Base-by-base conservation (phyloP, 768 basidiomycete species). In the Leucosporidium creatinivorum region DNA sequence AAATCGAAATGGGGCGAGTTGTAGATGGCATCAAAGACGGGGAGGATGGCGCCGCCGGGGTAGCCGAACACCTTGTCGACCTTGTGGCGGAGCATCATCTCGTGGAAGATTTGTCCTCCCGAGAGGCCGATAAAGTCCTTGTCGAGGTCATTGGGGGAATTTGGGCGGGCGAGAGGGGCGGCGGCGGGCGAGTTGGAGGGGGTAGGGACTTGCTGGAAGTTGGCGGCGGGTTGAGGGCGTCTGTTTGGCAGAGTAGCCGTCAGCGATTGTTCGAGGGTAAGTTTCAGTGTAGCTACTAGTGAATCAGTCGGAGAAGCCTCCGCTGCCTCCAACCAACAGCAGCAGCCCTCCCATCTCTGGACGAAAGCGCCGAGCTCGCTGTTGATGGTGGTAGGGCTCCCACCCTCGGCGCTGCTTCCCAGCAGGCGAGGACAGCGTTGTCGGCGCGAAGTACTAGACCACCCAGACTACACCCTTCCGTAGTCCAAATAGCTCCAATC, bases 11-110 rank as follows among this genome's bases (percentile, higher is more conserved):
- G 87, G 4, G 86, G 84, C 10, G 92, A 94, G 78, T 94, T 88
- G 83, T 97, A 89, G 79, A 98, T 99, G 77, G 96, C 96, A 78
- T 99, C 94, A 79, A 97, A 99, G n/a, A 99, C 96, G 69, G 94
- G 96, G 47, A 98, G 85, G 79, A 98, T 97, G 51, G 94, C 96
- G 39, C 75, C 74, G 66, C 94, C 94, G 12, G 94, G 94, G 80
- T 98, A 99, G 48, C 94, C 94, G 75, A 99, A 98, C 56, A 99
- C 84, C 75, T 97, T 91, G 79, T 93, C 96, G 74, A 98, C 93
- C 66, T 84, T 85, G 77, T 99, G 96, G 56, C 94, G 84, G 69
- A 93, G 86, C 91, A 99, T 94, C 94, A 99, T 98, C 80, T 99
- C 94, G 79, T 99, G 93, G 81, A 99, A 96, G 77, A 99, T 97